These are phyloP conservation scores for Plasmodium fragile DNA, from an alignment of 169 alveolate species.

Conservation along the genomic window DNA sequence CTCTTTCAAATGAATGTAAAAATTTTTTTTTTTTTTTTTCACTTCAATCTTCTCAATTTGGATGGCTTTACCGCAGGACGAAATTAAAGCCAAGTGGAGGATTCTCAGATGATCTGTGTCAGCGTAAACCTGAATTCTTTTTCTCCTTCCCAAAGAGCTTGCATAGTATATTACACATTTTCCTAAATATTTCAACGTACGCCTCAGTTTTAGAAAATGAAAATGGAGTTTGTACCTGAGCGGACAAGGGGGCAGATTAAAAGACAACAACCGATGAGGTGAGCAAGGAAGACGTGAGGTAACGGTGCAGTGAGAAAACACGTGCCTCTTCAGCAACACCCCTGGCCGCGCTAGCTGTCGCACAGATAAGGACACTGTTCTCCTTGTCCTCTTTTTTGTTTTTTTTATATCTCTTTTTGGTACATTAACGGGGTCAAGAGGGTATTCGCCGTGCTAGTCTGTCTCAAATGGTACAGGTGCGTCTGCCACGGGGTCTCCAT, in stretches of 20 bases:
- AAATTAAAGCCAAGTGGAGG: not conserved
- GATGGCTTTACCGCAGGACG: not conserved
- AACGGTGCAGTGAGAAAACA: too few relatives aligned
- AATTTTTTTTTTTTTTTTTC: not conserved
- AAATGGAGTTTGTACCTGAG: conserved; percentile 45
- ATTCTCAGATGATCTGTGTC: conserved; percentile 9
- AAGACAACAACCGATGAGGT: not conserved
- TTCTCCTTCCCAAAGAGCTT: not conserved
- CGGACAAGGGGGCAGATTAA: not conserved
- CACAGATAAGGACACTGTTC: not conserved
- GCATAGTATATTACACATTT: conserved; percentile 5
- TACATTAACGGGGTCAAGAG: conserved; percentile 34
- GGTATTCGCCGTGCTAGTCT: not conserved
- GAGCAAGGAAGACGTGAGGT: not conserved
- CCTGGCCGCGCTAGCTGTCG: not conserved
- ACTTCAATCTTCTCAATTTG: conserved; percentile 2
- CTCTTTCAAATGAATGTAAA: conserved; percentile 8
- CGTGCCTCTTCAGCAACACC: not conserved
- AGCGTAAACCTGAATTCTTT: conserved; percentile 12
- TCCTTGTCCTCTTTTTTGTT: not conserved
- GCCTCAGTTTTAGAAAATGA: conserved; percentile 7
- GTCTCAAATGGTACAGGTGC: conserved; percentile 49
- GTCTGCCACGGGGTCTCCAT: conserved; percentile 10
- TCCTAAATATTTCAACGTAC: conserved; percentile 32
- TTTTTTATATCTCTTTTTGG: not conserved